phyloP scores from a whole-genome alignment of 1,284 basidiomycete genomes.

The Tremellales sp. region DNA sequence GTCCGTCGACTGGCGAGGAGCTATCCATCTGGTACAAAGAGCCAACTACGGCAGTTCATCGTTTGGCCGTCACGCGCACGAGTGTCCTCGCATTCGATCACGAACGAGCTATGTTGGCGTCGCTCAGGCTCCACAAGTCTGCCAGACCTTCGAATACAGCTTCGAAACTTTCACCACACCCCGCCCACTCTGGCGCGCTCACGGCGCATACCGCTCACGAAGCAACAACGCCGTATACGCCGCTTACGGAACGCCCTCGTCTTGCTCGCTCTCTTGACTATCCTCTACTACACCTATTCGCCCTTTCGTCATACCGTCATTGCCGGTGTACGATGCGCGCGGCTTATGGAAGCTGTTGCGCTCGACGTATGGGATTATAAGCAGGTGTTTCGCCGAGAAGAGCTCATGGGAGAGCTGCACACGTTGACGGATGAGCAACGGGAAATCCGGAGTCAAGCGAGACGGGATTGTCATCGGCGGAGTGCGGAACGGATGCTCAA shows the following conservation, averaged over 20 bases:
- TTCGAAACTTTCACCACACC: not conserved
- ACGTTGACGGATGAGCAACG: constrained; percentile 53
- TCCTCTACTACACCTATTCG: constrained; percentile 48
- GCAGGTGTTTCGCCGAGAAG: constrained; percentile 58
- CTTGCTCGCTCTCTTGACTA: constrained; percentile 26
- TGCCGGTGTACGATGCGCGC: constrained; percentile 63
- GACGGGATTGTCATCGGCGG: constrained; percentile 72
- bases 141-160: too few species aligned
- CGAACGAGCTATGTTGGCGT: too few species aligned
- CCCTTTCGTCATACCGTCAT: constrained; percentile 50
- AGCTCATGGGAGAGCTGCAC: constrained; percentile 45
- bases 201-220: not conserved
- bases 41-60: too few species aligned
- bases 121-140: too few species aligned
- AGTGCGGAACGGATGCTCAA: constrained; percentile 72
- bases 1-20: too few species aligned
- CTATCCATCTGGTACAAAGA: too few species aligned
- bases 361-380: constrained; percentile 77
- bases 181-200: not conserved
- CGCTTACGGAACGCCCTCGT: constrained; percentile 27
- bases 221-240: not conserved
- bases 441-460: constrained; percentile 55
- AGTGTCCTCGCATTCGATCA: too few species aligned
- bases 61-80: too few species aligned
- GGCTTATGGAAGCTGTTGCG: constrained; percentile 51